Base-by-base conservation (phyloP, 169 alveolate species). In the Eimeria praecox region DNA sequence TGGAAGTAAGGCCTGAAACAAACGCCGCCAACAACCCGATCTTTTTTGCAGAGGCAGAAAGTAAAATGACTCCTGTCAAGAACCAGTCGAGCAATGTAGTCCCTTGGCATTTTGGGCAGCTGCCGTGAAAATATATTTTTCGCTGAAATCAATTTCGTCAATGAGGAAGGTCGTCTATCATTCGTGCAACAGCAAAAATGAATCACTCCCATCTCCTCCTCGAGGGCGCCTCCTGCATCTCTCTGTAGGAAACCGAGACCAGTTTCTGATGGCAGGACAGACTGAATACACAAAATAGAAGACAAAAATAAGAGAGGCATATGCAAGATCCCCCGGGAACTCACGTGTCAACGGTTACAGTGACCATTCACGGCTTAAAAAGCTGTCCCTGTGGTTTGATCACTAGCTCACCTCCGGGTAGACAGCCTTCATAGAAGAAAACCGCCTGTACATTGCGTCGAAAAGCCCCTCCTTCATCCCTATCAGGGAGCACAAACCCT, bases 101-200 rank as follows among this genome's bases (percentile, higher is more conserved):
- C 99, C 94, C 99, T 97, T 52, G 99, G 99, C 99, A 99, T 99
- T 96, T 99, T 99, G 14, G 99, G 99, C 35, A 99, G 98, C 95
- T 99, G 99, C 52, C 99, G 98, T 27, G 99, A 98, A 89, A 99
- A 98, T 30, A 99, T 99, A 92, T 99, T 99, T 96, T 99, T 99
- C 38, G 99, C 97, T 27, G 99, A 99, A 46, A 99, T 98, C 44
- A 99, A 97, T 77, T 98, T 97, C 71, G 97, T 97, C 95, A 98
- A 93, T 86, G 98, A 99, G 64, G 97, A 98, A 30, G 99, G 99
- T 83, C 97, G 98, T 33, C 99, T 96, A 87, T 98, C 99, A 94
- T 99, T 99, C 46, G 99, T 98, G 62, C 98, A 97, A 66, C 99
- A 98, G 56, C 98, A 99, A 87, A 98, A 98, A 27, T 98, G 96